A percentile compares a stretch with the other conserved stretches of the same genome.
These are phyloP conservation scores for Boechera divaricarpa DNA, from an alignment of 345 rosid species.

Conservation along the genomic window DNA sequence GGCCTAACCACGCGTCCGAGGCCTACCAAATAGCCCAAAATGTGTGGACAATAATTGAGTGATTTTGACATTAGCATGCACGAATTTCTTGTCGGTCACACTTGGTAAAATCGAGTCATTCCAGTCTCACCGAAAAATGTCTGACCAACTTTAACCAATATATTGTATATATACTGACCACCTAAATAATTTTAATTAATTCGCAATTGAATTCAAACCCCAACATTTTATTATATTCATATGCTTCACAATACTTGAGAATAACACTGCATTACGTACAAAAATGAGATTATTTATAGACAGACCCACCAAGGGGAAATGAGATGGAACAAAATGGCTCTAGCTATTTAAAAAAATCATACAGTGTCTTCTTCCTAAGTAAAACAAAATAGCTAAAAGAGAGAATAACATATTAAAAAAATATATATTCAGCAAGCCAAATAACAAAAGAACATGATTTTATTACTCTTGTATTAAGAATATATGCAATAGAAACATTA, in stretches of 20 bases:
- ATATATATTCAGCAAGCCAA: not conserved
- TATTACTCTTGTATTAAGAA: slow-evolving; percentile 22
- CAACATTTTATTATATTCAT: not conserved
- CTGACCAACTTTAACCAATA: not conserved
- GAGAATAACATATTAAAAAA: not conserved
- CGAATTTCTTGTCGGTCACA: not conserved
- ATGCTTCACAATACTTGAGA: slow-evolving; percentile 10
- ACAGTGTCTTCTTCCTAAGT: slow-evolving; percentile 7
- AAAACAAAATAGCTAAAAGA: not conserved
- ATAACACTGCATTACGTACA: not conserved
- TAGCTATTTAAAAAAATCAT: not conserved
- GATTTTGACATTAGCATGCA: not conserved
- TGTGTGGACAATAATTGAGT: not conserved
- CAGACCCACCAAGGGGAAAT: not conserved
- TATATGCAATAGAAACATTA: not conserved
- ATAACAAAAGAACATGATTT: slow-evolving; percentile 28
- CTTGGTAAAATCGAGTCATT: not conserved
- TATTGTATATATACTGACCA: not conserved
- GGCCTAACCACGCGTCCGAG: slow-evolving; percentile 2
- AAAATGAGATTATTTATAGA: slow-evolving; percentile 10
- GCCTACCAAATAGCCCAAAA: slow-evolving; percentile 27
- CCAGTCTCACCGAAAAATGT: not conserved
- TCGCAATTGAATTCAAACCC: not conserved
- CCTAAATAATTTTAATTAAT: not conserved
- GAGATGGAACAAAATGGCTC: slow-evolving; percentile 27